Evolutionary conservation across 1,139 yeast genomes (phyloP), one percentile per base, ranked within the genome.

Genomic region (Yamadazyma diospyri): DNA sequence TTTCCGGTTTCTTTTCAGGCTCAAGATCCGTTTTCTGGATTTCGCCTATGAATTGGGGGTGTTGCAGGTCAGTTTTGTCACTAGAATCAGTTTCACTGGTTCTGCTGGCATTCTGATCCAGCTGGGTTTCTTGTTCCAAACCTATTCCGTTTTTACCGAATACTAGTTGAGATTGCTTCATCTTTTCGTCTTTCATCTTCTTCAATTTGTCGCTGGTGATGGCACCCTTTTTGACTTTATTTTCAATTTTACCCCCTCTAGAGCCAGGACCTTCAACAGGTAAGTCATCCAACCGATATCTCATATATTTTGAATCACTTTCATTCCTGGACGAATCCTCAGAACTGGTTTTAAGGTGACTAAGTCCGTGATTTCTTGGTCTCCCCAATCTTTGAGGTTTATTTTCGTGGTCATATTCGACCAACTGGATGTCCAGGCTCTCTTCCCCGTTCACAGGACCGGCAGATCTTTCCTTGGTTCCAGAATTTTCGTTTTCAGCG

Each of bases 221-320:
- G 38, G 53, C 49, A 0, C 71, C 70, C 24, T 56, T 47, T 10
- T 61, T 57, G 5, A 41, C 36, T 23, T 48, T 45, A 26, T 50
- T 36, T 1, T 41, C 40, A 2, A 50, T 50, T 33, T 52, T 55
- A 1, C 72, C 73, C 3, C 73, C 73, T 9, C 72, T 50, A 3
- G 72, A 65, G 1, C 73, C 73, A 0, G 72, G 70, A 0, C 73
- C 73, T 36, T 56, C 64, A 1, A 67, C 45, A 1, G 73, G 73
- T 20, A 50, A 47, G 15, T 51, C 45, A 41, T 67, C 71, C 11
- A 66, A 49, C 15, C 72, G 42, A 36, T 67, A 66, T 41, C 56
- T 56, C 31, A 69, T 57, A 22, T 63, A 45, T 18, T 60, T 51
- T 8, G 71, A 51, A 32, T 59, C 57, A 23, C 53, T 57, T 32